Conservation (phyloP, 73 alveolate genomes). For the Stentor coeruleus region DNA sequence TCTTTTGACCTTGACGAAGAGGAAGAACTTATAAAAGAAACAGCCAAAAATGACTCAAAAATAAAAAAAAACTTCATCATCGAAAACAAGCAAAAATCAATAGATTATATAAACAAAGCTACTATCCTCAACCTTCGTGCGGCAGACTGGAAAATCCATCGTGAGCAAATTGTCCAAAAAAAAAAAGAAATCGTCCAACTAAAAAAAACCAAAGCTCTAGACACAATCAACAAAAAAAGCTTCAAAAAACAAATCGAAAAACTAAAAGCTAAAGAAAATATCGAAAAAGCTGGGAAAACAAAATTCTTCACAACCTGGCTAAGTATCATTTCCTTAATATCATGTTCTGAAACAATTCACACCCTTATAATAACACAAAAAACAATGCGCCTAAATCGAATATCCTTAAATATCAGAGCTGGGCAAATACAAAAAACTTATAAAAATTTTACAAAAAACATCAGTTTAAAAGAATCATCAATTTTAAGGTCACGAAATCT, state of each 20-base stretch:
- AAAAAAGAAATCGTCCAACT: not conserved
- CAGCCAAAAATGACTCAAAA: not conserved
- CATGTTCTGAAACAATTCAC: not conserved
- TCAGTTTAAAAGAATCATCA: not conserved
- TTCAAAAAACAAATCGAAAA: not conserved
- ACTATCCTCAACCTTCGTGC: not conserved
- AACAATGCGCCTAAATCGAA: not conserved
- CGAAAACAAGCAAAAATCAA: not conserved
- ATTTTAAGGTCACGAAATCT: not conserved
- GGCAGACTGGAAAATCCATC: not conserved
- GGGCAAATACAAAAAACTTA: not conserved
- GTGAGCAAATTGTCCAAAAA: not conserved
- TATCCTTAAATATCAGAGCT: not conserved
- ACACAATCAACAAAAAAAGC: not conserved
- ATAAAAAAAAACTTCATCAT: not conserved
- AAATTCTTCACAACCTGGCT: not conserved
- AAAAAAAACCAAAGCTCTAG: not conserved
- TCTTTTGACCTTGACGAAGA: not conserved
- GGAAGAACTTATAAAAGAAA: not conserved
- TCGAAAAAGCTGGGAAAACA: not conserved
- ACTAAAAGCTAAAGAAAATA: not conserved
- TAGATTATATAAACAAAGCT: no score
- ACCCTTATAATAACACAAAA: no score
- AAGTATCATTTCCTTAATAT: no score
- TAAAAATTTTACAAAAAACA: no score